Conservation (phyloP, 2,329 filamentous ascomycete species). For the Neodidymelliopsis sp. region DNA sequence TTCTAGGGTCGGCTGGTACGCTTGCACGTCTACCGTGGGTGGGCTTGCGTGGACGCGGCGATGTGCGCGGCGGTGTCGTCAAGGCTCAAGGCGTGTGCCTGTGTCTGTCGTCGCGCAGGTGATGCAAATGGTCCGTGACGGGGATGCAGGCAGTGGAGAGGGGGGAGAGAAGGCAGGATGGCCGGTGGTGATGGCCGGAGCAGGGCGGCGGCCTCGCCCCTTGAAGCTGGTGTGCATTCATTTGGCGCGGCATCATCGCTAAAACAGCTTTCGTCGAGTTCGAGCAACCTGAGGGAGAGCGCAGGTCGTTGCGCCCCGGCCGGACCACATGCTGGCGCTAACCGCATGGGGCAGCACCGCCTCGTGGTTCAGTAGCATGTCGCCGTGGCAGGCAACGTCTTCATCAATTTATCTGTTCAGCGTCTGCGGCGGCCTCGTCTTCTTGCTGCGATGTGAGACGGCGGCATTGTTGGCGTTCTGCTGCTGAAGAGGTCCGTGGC, state of each 20-base stretch:
- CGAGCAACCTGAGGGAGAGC: slow-evolving; percentile 4
- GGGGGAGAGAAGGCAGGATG: slow-evolving; percentile 6
- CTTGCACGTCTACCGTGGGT: slow-evolving; percentile 5
- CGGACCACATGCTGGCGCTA: not conserved
- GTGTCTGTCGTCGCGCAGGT: slow-evolving; percentile 11
- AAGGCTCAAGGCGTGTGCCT: slow-evolving; percentile 5
- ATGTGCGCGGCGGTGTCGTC: not conserved
- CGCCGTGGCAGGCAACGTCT: not conserved
- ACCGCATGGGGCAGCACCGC: slow-evolving; percentile 3
- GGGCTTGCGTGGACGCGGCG: slow-evolving; percentile 13
- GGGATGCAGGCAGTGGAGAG: slow-evolving; percentile 4
- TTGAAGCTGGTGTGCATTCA: slow-evolving; percentile 14
- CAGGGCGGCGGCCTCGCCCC: slow-evolving; percentile 11
- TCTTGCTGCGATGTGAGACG: slow-evolving; percentile 4
- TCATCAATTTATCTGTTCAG: not conserved
- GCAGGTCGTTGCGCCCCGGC: too few relatives aligned
- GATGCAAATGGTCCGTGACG: slow-evolving; percentile 11
- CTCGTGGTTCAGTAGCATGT: not conserved
- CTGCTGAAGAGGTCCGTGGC: slow-evolving; percentile 17
- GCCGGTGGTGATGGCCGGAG: slow-evolving; percentile 14
- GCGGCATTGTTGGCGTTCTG: slow-evolving; percentile 10
- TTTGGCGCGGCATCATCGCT: slow-evolving; percentile 15
- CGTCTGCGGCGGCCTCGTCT: not conserved
- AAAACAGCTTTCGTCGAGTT: slow-evolving; percentile 13
- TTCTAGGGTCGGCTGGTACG: slow-evolving; percentile 18